Percentiles rank a stretch among this genome's conserved stretches.
Evolutionary conservation across 352 stramenopile species (phyloP).

Genomic region (Phytophthora boehmeriae): DNA sequence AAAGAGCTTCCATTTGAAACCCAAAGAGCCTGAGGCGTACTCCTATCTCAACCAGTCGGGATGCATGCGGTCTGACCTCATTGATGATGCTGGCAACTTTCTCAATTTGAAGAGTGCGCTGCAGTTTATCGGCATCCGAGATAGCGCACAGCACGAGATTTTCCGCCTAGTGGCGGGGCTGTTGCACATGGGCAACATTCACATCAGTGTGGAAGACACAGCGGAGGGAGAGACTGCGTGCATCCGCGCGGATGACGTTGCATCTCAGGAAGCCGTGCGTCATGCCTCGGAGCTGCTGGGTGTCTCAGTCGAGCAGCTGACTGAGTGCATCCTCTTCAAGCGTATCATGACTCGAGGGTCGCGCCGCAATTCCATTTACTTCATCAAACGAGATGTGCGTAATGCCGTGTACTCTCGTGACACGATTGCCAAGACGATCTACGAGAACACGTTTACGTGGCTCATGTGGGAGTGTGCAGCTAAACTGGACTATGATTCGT

Average conservation of each 20-base stretch:
- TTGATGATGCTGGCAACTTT: slow-evolving; percentile 80
- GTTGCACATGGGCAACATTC: slow-evolving; percentile 83
- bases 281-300: slow-evolving; percentile 70
- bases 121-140: slow-evolving; percentile 75
- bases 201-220: slow-evolving; percentile 72
- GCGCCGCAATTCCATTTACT: slow-evolving; percentile 81
- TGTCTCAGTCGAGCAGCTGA: slow-evolving; percentile 66
- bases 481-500: slow-evolving; percentile 82
- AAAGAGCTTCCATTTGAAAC: slow-evolving; percentile 57
- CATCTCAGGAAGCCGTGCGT: slow-evolving; percentile 50
- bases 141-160: slow-evolving; percentile 70
- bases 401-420: slow-evolving; percentile 86
- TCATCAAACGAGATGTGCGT: slow-evolving; percentile 68
- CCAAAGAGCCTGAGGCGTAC: slow-evolving; percentile 66
- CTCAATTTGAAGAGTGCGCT: slow-evolving; percentile 63
- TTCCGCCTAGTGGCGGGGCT: slow-evolving; percentile 75
- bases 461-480: slow-evolving; percentile 86
- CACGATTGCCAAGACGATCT: slow-evolving; percentile 91
- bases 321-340: slow-evolving; percentile 78
- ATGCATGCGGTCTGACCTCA: slow-evolving; percentile 69
- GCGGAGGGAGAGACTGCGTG: slow-evolving; percentile 76
- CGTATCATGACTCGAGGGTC: slow-evolving; percentile 80
- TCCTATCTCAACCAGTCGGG: slow-evolving; percentile 80
- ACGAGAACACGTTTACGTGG: slow-evolving; percentile 89
- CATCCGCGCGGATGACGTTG: slow-evolving; percentile 50